phyloP scores from a whole-genome alignment of 345 rosid genomes.

The Diplotaxis tenuifolia region DNA sequence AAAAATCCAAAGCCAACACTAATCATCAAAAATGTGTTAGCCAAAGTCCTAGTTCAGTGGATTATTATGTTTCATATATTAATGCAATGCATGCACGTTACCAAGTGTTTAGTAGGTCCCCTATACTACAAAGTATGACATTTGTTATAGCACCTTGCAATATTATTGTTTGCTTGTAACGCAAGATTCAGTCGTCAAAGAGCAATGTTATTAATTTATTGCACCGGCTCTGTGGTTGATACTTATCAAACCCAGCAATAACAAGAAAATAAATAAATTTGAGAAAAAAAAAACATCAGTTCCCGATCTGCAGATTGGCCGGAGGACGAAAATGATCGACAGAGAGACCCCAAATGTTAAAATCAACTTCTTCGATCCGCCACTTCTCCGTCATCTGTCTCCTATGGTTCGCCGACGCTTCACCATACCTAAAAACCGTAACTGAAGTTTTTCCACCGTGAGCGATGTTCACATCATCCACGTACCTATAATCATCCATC shows the following conservation, averaged over 20 bases:
- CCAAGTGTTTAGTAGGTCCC: background rate
- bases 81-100: too few species aligned
- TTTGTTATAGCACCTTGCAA: background rate
- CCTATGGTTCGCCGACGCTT: slow-evolving; percentile 80
- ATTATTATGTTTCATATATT: too few species aligned
- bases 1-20: too few species aligned
- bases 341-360: slow-evolving; percentile 73
- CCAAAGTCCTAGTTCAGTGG: too few species aligned
- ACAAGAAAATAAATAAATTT: background rate
- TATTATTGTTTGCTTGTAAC: background rate
- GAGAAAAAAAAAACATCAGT: background rate
- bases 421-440: slow-evolving; percentile 74
- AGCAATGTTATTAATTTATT: background rate
- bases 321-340: slow-evolving; percentile 66
- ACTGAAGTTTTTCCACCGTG: slow-evolving; percentile 65
- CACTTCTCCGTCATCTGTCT: slow-evolving; percentile 74
- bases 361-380: slow-evolving; percentile 79
- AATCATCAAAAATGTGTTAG: too few species aligned
- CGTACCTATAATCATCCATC: slow-evolving; percentile 67
- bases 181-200: background rate
- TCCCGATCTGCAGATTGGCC: slow-evolving; percentile 29
- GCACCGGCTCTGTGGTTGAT: background rate
- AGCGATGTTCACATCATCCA: slow-evolving; percentile 77
- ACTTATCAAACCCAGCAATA: background rate
- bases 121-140: background rate